Evolutionary conservation across 1,284 basidiomycete species (phyloP).

Genomic region (Entoloma clypeatum): DNA sequence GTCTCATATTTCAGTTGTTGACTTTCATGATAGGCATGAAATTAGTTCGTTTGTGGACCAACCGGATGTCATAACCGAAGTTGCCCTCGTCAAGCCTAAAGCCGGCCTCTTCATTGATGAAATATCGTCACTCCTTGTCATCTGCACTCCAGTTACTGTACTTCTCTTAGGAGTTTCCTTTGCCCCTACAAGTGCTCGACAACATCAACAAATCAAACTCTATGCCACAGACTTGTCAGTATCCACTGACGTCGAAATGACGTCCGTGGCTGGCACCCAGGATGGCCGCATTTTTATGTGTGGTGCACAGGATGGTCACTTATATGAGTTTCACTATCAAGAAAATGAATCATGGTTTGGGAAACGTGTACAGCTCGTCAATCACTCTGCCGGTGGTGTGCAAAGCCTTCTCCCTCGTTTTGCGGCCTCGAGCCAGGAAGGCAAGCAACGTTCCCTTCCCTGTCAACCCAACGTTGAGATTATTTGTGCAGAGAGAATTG

Average conservation of each 20-base stretch:
- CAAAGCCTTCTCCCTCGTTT: conserved; percentile 71
- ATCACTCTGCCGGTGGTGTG: conserved; percentile 75
- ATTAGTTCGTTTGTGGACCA: conserved; percentile 89
- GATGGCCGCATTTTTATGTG: conserved; percentile 91
- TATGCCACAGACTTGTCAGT: conserved; percentile 89
- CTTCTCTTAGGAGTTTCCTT: conserved; percentile 84
- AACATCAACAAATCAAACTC: conserved; percentile 75
- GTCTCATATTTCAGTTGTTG: conserved; percentile 10
- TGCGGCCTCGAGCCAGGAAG: conserved; percentile 54
- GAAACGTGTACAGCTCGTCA: conserved; percentile 77
- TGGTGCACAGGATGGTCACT: conserved; percentile 80
- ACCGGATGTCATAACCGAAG: conserved; percentile 85
- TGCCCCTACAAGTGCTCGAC: conserved; percentile 42
- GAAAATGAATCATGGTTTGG: conserved; percentile 93
- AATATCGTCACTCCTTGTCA: conserved; percentile 85
- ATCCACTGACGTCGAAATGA: conserved; percentile 80
- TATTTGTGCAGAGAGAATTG: conserved; percentile 56
- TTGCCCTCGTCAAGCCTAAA: conserved; percentile 80
- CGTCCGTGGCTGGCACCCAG: conserved; percentile 73
- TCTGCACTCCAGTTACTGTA: conserved; percentile 83
- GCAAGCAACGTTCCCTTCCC: conserved; percentile 34
- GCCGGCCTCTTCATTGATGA: conserved; percentile 88
- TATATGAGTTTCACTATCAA: conserved; percentile 94
- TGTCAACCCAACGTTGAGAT: conserved; percentile 12
- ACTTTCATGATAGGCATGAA: conserved; percentile 55